Evolutionary conservation across 1,139 yeast species (phyloP).

Genomic region (Pneumocystis sp.): DNA sequence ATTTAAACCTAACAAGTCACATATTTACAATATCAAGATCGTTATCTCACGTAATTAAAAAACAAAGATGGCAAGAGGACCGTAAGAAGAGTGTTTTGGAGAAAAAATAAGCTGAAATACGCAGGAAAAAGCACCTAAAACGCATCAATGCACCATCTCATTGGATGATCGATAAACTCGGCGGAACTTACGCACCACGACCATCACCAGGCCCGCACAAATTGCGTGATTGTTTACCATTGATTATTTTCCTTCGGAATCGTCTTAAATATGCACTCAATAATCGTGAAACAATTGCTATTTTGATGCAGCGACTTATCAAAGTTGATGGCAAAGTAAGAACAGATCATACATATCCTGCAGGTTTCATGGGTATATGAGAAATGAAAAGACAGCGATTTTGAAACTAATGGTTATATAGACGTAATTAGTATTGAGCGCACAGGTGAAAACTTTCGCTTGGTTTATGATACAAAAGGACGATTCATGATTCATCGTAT

Average conservation of each 20-base stretch:
- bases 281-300: slow-evolving; percentile 99
- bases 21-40: not conserved
- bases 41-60: not conserved
- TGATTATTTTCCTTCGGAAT: slow-evolving; percentile 96
- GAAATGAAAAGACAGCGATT: not conserved
- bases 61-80: slow-evolving; percentile 15
- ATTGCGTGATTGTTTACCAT: slow-evolving; percentile 97
- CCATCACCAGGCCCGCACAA: slow-evolving; percentile 99
- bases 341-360: slow-evolving; percentile 97
- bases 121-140: slow-evolving; percentile 86
- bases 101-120: slow-evolving; percentile 23
- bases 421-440: slow-evolving; percentile 94
- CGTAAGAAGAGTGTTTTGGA: slow-evolving; percentile 9
- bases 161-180: slow-evolving; percentile 99
- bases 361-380: slow-evolving; percentile 66
- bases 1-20: not conserved
- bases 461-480: slow-evolving; percentile 95
- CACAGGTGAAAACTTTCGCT: slow-evolving; percentile 98
- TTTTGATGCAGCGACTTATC: slow-evolving; percentile 97
- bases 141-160: slow-evolving; percentile 99
- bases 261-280: slow-evolving; percentile 98
- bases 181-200: slow-evolving; percentile 99
- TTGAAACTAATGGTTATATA: not conserved
- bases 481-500: slow-evolving; percentile 99
- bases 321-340: slow-evolving; percentile 98